Evolutionary conservation across 2,329 filamentous ascomycete genomes (phyloP).

Genomic region (Penicillium sp.): DNA sequence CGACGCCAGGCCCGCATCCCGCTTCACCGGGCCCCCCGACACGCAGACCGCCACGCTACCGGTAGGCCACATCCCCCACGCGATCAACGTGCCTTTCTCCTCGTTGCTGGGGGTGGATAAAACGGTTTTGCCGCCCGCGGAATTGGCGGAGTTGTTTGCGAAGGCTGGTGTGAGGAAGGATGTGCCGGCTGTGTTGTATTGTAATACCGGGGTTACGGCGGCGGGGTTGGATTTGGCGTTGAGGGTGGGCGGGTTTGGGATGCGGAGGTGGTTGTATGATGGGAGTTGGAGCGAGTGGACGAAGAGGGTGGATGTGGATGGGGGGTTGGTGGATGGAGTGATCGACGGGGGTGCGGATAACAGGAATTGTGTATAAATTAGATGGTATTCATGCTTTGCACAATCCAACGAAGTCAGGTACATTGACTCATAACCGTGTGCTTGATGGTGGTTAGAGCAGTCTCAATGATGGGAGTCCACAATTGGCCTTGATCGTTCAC

Average conservation of each 20-base stretch:
- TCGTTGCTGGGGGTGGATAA: neutral
- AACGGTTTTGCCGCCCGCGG: neutral
- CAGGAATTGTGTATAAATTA: too few relatives aligned
- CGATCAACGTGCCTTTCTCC: conserved; percentile 1
- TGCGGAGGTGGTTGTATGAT: conserved; percentile 32
- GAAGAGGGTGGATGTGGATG: conserved; percentile 16
- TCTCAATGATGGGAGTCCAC: too few relatives aligned
- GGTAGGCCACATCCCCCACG: neutral
- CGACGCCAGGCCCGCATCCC: neutral
- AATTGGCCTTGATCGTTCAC: too few relatives aligned
- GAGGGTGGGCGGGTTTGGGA: conserved; percentile 17
- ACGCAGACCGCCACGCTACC: neutral
- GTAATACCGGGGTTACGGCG: conserved; percentile 36
- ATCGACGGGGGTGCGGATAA: too few relatives aligned
- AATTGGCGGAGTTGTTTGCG: neutral
- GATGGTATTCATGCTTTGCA: too few relatives aligned
- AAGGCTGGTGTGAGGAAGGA: conserved; percentile 13
- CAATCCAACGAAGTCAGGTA: too few relatives aligned
- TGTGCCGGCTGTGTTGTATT: conserved; percentile 26
- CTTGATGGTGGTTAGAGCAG: too few relatives aligned
- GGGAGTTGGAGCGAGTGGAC: conserved; percentile 38
- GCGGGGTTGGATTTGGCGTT: conserved; percentile 30
- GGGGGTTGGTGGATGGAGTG: conserved; percentile 8
- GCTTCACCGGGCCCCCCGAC: neutral
- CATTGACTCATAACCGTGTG: too few relatives aligned